phyloP scores from a whole-genome alignment of 2,329 filamentous ascomycete genomes.

The Neocucurbitaria cava region DNA sequence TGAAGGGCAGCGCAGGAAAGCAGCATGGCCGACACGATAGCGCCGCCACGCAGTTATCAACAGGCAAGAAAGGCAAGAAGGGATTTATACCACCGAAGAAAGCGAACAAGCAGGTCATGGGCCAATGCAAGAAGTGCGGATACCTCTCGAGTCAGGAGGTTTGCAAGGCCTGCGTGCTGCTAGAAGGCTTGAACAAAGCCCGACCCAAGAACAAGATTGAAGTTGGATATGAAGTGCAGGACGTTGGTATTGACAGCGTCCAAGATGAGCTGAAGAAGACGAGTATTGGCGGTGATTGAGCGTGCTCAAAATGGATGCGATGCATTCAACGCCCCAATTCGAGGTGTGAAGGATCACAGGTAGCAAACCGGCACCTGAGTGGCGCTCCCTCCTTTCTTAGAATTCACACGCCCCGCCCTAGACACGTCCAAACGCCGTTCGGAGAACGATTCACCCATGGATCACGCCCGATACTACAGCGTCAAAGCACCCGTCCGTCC shows the following conservation, averaged over 20 bases:
- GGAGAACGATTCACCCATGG: too few species aligned
- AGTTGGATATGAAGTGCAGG: conserved; percentile 33
- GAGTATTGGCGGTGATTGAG: conserved; percentile 29
- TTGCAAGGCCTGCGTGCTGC: conserved; percentile 90
- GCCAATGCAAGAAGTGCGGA: conserved; percentile 85
- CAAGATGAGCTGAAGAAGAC: conserved; percentile 31
- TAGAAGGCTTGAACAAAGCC: conserved; percentile 88
- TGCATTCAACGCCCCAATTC: too few species aligned
- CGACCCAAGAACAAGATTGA: conserved; percentile 51
- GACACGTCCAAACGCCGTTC: too few species aligned
- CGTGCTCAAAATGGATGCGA: too few species aligned
- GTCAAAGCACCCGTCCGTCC: too few species aligned
- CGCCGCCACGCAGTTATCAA: conserved; percentile 17
- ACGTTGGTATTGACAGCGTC: conserved; percentile 28
- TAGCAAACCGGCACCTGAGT: too few species aligned
- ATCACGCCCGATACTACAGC: too few species aligned
- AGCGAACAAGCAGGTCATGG: conserved; percentile 70
- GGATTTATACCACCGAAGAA: conserved; percentile 33
- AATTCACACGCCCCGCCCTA: too few species aligned
- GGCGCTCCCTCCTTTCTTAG: too few species aligned
- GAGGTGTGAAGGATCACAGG: too few species aligned
- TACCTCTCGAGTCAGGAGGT: conserved; percentile 95
- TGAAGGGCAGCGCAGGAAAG: conserved; percentile 41
- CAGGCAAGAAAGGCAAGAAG: conserved; percentile 31
- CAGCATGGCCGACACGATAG: conserved; percentile 43